Base-by-base conservation (phyloP, 495 filamentous ascomycete genomes). In the Xylaria longipes region DNA sequence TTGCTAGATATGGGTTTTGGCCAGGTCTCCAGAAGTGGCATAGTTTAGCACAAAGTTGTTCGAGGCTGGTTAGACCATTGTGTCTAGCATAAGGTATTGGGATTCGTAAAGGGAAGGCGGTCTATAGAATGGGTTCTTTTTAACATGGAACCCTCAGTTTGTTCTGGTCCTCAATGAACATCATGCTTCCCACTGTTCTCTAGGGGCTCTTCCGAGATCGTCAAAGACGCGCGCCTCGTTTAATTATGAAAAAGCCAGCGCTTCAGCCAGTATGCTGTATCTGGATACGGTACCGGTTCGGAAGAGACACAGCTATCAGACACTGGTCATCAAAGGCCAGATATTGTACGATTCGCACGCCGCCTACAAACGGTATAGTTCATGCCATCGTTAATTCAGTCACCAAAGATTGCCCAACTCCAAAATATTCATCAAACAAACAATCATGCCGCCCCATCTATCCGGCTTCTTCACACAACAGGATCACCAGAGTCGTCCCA, bases 311-410 rank as follows among this genome's bases (percentile, higher is more conserved):
- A 57, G 43, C 17, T 35, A 25, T 17, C 11, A 27, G 6, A 61
- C 25, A 46, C n/a, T 14, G 25, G 3, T 35, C 31, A 39, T 22
- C 29, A 56, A n/a, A 12, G 33, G 20, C 29, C 12, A 54, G 25
- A 41, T 14, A 56, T n/a, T 35, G 37, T 27, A 22, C 25, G 14
- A 52, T 25, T 39, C 17, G 22, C 33, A 9, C 6, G 45, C 20
- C n/a, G 25, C 48, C 33, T 54, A 62, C 68, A 25, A 48, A 64
- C 33, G 46, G 22, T 14, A 27, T 17, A 35, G 17, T 31, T 62
- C 20, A 62, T 63, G 15, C 29, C 35, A 56, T 70, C 45, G n/a
- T 25, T 27, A 70, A 63, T 52, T 39, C 45, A 63, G 41, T 63
- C 56, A 31, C 3, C 17, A 12, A 17, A 60, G 39, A 25, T 62